Conservation (phyloP, 345 rosid species). For the Abelmoschus esculentus region DNA sequence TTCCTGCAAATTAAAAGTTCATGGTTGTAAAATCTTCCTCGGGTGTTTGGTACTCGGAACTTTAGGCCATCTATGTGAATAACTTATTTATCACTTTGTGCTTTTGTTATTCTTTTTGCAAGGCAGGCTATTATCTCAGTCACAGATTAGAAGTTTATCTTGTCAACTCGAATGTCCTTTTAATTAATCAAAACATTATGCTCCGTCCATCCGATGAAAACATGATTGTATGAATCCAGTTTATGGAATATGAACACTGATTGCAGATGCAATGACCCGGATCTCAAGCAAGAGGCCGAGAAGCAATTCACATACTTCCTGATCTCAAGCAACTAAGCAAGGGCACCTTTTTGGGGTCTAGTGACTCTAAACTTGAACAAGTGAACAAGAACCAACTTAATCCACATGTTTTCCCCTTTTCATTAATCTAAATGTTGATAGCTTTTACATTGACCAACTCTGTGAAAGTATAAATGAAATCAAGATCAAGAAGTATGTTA, state of each 20-base stretch:
- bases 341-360: neutral
- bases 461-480: neutral
- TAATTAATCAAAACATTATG: neutral
- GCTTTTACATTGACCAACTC: neutral
- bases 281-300: too few relatives aligned
- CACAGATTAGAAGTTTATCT: constrained; percentile 45
- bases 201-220: neutral
- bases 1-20: neutral
- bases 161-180: neutral
- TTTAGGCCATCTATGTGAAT: neutral
- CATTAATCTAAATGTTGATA: neutral
- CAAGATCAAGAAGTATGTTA: neutral
- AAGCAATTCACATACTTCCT: too few relatives aligned
- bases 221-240: too few relatives aligned
- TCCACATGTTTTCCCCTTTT: too few relatives aligned
- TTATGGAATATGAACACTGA: too few relatives aligned
- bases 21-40: too few relatives aligned
- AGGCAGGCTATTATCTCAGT: constrained; percentile 70
- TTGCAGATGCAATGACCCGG: neutral
- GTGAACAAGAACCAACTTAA: neutral
- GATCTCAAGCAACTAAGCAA: too few relatives aligned
- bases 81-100: constrained; percentile 14
- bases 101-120: constrained; percentile 17
- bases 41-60: neutral
- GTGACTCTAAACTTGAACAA: neutral